Evolutionary conservation across 768 basidiomycete genomes (phyloP), one percentile per base, ranked within the genome.

Genomic region (Dioszegia aurantiaca): DNA sequence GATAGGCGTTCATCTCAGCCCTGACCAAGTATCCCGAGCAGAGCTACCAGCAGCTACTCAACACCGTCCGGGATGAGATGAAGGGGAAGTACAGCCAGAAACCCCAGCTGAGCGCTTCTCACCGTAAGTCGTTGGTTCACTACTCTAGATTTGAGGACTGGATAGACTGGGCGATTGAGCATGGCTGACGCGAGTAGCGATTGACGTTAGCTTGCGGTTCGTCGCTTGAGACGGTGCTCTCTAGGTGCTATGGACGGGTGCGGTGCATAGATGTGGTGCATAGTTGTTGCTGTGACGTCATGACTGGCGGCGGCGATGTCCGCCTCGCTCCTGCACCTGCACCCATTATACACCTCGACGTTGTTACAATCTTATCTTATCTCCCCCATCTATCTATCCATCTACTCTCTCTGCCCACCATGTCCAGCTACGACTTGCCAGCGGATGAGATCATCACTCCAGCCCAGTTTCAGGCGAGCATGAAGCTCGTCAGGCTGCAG

Each of bases 401-500:
- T 14, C 33, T 33, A 33, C 33, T 33, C 43, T 8, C n/a, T n/a
- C 21, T 23, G 21, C 21, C 23, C 46, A 67, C 19, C 41, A 74
- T 73, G 75, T 74, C 75, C 33, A 73, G 71, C 69, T 77, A 77
- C 64, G 75, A 77, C 46, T 17, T 58, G 12, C 41, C 48, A 21
- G 58, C 62, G 19, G 64, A 68, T 14, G 73, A 65, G 23, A 63
- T 77, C 59, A 76, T 76, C 59, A 73, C 73, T 17, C 69, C 67
- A 4, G 58, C 51, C n/a, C 72, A 75, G 61, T 72, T 76, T 64
- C 51, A 64, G 31, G 63, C 66, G 53, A 65, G 65, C 45, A 74
- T 73, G 75, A 53, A 59, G 58, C 69, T 79, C 31, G 76, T 80
- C 31, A 83, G 87, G 45, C 82, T 95, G 3, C 91, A 95, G 73